Conservation (phyloP, 345 rosid genomes). For the Anastatica hierochuntica region DNA sequence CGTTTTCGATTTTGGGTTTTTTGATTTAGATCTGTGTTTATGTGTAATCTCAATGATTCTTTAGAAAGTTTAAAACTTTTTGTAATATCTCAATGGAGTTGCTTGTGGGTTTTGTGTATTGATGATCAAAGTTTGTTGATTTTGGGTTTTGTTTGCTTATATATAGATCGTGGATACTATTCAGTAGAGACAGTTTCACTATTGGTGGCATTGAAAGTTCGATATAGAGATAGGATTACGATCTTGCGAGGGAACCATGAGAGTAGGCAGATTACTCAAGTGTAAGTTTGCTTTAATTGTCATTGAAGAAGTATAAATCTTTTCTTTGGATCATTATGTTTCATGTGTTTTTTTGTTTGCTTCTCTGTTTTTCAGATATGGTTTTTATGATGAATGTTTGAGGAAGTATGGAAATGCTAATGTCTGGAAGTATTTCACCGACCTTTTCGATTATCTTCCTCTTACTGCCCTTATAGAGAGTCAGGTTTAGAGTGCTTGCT, state of each 20-base stretch:
- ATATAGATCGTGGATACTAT: conserved; percentile 91
- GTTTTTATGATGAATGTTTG: conserved; percentile 32
- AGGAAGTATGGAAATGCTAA: conserved; percentile 59
- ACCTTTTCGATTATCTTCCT: conserved; percentile 89
- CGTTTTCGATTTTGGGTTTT: conserved; percentile 17
- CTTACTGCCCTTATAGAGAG: conserved; percentile 92
- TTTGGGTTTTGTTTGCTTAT: background rate
- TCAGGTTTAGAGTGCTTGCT: conserved; percentile 43
- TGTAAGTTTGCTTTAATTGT: conserved; percentile 47
- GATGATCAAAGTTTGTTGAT: background rate
- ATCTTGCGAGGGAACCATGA: conserved; percentile 96
- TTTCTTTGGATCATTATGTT: background rate
- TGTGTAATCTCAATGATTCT: background rate
- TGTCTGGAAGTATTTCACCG: conserved; percentile 89
- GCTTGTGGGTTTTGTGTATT: background rate
- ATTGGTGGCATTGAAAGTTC: conserved; percentile 91
- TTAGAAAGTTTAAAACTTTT: background rate
- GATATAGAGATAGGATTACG: conserved; percentile 92
- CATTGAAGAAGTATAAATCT: background rate
- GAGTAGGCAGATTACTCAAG: conserved; percentile 99
- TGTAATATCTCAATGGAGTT: background rate
- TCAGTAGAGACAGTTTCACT: conserved; percentile 97
- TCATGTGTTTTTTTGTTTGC: too few species aligned
- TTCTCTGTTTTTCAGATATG: conserved; percentile 25
- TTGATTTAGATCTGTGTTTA: conserved; percentile 7